Evolutionary conservation across 139 green algal species (phyloP).

Genomic region (Astrephomene gubernaculifera): DNA sequence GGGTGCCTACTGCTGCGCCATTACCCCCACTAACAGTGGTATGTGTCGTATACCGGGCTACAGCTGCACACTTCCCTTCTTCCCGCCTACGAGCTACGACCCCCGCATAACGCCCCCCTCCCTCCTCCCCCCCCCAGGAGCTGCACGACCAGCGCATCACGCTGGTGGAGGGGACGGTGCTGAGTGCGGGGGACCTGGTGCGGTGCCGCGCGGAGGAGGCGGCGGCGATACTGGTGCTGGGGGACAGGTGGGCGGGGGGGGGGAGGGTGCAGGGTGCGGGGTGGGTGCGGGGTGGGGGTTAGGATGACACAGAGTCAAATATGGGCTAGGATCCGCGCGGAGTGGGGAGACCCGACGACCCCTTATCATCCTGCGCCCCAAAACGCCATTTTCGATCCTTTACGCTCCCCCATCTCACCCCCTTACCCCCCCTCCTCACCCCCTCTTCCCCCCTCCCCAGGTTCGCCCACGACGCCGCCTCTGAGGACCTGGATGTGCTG

Average conservation of each 20-base stretch:
- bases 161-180: constrained; percentile 78
- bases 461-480: constrained; percentile 69
- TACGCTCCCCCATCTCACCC: neutral
- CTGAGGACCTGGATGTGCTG: constrained; percentile 83
- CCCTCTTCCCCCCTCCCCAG: neutral
- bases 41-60: too few relatives aligned
- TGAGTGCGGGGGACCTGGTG: constrained; percentile 77
- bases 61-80: too few relatives aligned
- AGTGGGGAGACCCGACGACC: too few relatives aligned
- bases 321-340: too few relatives aligned
- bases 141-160: constrained; percentile 79
- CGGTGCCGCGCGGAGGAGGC: constrained; percentile 58
- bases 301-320: neutral
- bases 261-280: neutral
- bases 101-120: neutral
- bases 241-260: constrained; percentile 55
- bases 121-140: constrained; percentile 63
- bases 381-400: too few relatives aligned
- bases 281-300: neutral
- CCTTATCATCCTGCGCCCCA: too few relatives aligned
- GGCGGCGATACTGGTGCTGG: constrained; percentile 73
- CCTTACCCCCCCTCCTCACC: constrained; percentile 1
- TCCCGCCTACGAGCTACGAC: neutral
- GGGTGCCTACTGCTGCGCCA: too few relatives aligned
- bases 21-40: too few relatives aligned